Percentiles rank a stretch among this genome's conserved stretches.
These are phyloP conservation scores for Ceriops decandra DNA, from an alignment of 345 rosid genomes.

Conservation along the genomic window DNA sequence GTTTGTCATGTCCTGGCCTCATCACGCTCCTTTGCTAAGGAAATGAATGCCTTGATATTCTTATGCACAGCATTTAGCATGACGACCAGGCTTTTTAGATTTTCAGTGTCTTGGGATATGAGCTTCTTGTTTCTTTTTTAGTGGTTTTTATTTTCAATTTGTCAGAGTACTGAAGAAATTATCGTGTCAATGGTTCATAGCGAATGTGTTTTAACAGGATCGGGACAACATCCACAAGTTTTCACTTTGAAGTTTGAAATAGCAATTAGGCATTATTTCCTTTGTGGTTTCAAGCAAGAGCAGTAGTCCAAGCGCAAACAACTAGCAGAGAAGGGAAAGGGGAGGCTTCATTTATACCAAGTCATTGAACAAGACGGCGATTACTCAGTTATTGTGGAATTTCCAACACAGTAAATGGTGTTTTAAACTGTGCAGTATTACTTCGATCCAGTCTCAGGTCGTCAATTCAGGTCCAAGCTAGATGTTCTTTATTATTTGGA, in stretches of 20 bases:
- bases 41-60: background rate
- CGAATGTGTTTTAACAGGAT: no score
- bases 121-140: no score
- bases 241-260: no score
- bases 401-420: background rate
- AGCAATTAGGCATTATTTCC: no score
- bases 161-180: no score
- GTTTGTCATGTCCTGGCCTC: background rate
- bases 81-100: background rate
- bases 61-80: background rate
- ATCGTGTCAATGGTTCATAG: no score
- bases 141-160: no score
- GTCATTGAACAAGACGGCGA: background rate
- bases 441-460: conserved; percentile 30
- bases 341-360: background rate
- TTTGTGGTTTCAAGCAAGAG: no score
- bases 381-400: background rate
- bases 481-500: conserved; percentile 46
- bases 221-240: no score
- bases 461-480: conserved; percentile 43
- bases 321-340: background rate
- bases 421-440: conserved; percentile 36
- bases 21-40: background rate
- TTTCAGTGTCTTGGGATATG: background rate
- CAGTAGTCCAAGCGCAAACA: no score